Conservation (phyloP, 176 grass and related monocot species). For the Elaeis guineensis region DNA sequence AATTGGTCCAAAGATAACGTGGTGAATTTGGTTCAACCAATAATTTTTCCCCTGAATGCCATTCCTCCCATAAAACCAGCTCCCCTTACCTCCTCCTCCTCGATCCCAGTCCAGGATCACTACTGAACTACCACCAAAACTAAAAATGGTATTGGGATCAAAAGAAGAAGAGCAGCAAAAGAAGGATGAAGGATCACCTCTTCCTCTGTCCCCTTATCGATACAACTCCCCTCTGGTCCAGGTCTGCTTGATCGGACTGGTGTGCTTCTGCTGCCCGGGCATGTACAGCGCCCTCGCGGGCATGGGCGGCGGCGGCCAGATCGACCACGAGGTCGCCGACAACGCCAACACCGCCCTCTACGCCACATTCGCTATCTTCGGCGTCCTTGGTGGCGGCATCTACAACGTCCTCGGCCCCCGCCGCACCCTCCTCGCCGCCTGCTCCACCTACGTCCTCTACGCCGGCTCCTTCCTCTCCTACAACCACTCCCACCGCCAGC, state of each 20-base stretch:
- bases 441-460: slow-evolving; percentile 78
- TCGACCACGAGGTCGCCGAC: slow-evolving; percentile 49
- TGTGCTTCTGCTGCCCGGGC: slow-evolving; percentile 97
- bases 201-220: slow-evolving; percentile 1
- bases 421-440: slow-evolving; percentile 43
- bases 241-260: slow-evolving; percentile 62
- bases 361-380: slow-evolving; percentile 76
- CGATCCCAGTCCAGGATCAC: too few species aligned
- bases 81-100: too few species aligned
- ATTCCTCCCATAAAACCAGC: too few species aligned
- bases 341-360: slow-evolving; percentile 97
- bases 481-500: slow-evolving; percentile 52
- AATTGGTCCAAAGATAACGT: too few species aligned
- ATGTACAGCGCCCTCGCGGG: slow-evolving; percentile 98
- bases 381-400: slow-evolving; percentile 59
- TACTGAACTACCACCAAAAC: too few species aligned
- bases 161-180: too few species aligned
- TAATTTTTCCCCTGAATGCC: too few species aligned
- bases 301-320: slow-evolving; percentile 80
- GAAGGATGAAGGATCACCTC: too few species aligned
- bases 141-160: too few species aligned
- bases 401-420: slow-evolving; percentile 93
- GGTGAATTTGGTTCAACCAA: too few species aligned
- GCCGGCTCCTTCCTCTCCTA: slow-evolving; percentile 85
- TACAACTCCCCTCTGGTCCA: slow-evolving; percentile 79